A percentile compares a stretch with the other conserved stretches of the same genome.
Conservation (phyloP, 495 filamentous ascomycete species). For the Bacidia rubella region DNA sequence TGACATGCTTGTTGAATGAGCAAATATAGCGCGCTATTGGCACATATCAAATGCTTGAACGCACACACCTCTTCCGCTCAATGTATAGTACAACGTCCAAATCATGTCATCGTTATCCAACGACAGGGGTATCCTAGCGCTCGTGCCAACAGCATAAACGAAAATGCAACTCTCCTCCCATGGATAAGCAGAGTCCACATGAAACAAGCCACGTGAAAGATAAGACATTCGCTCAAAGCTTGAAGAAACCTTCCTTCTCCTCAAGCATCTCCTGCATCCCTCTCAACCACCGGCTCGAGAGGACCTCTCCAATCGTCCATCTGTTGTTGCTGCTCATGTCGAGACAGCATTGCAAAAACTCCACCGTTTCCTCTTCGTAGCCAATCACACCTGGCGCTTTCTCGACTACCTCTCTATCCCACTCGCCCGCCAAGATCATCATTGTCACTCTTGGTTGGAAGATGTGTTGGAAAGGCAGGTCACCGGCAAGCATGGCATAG, state of each 20-base stretch:
- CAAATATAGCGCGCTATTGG: not conserved
- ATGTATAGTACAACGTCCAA: not conserved
- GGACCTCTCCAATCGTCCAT: conserved; percentile 39
- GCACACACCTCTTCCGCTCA: no score
- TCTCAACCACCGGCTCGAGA: conserved; percentile 44
- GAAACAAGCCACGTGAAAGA: no score
- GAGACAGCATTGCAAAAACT: conserved; percentile 38
- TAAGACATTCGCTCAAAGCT: conserved; percentile 18
- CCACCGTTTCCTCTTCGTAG: conserved; percentile 30
- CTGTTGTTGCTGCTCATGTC: conserved; percentile 36
- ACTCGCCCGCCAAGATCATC: conserved; percentile 49
- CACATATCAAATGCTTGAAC: not conserved
- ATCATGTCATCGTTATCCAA: not conserved
- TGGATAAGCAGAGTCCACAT: no score
- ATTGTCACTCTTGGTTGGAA: conserved; percentile 45
- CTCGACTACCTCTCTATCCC: conserved; percentile 26
- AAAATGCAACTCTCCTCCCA: no score
- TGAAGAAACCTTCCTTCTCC: conserved; percentile 18
- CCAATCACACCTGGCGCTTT: conserved; percentile 21
- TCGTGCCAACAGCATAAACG: no score
- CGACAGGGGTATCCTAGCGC: not conserved
- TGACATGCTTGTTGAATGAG: not conserved
- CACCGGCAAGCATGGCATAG: conserved; percentile 50
- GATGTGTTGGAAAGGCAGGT: conserved; percentile 51
- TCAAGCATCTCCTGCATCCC: conserved; percentile 25